Evolutionary conservation across 371 early-diverging fungal genomes (phyloP).

Genomic region (Rhizopus arrhizus): DNA sequence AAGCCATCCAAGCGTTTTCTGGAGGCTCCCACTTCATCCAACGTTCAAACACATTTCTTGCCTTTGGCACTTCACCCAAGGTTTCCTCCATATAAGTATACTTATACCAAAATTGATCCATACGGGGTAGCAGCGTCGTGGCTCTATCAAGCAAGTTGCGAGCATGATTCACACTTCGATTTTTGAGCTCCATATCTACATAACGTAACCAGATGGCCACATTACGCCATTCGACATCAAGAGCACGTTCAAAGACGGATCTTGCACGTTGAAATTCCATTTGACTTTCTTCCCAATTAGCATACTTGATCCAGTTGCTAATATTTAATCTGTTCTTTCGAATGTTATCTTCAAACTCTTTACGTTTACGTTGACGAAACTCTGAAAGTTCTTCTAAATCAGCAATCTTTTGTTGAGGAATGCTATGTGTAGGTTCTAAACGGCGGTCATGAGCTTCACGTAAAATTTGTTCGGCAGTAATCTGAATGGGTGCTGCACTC

Average conservation of each 20-base stretch:
- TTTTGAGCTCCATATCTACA: conserved; percentile 96
- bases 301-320: conserved; percentile 94
- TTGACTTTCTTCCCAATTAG: conserved; percentile 93
- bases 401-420: conserved; percentile 88
- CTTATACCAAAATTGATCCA: conserved; percentile 97
- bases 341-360: conserved; percentile 92
- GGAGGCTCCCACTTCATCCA: conserved; percentile 99
- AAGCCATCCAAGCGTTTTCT: conserved; percentile 91
- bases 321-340: conserved; percentile 83
- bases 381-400: conserved; percentile 92
- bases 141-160: conserved; percentile 94
- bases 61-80: conserved; percentile 87
- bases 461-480: conserved; percentile 97
- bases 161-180: conserved; percentile 88
- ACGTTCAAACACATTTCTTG: conserved; percentile 93
- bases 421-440: conserved; percentile 68
- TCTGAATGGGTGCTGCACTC: conserved; percentile 96
- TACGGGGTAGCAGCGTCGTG: conserved; percentile 86
- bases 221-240: conserved; percentile 88
- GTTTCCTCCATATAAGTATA: conserved; percentile 97
- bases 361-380: conserved; percentile 87
- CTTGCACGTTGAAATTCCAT: conserved; percentile 85
- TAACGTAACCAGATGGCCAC: conserved; percentile 90
- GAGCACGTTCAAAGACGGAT: conserved; percentile 88
- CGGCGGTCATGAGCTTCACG: conserved; percentile 92